A percentile compares a stretch with the other conserved stretches of the same genome.
Conservation (phyloP, 495 filamentous ascomycete genomes). For the Penicillium bovifimosum region DNA sequence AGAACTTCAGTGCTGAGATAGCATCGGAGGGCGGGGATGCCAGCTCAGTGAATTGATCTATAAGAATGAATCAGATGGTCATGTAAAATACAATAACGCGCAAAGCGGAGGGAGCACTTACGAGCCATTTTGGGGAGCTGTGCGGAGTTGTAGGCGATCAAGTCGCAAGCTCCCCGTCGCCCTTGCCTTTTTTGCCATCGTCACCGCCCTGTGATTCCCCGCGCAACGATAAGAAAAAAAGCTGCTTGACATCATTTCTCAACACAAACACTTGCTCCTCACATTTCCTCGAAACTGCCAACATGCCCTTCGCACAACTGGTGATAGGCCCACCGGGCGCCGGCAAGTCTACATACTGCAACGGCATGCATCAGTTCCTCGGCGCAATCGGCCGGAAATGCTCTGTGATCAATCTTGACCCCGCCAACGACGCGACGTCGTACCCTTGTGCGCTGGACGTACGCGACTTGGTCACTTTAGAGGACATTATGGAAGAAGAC, state of each 20-base stretch:
- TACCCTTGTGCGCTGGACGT: conserved; percentile 83
- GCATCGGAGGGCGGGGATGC: conserved; percentile 73
- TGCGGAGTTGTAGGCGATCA: conserved; percentile 18
- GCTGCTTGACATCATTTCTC: background rate
- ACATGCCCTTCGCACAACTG: conserved; percentile 66
- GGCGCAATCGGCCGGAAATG: conserved; percentile 89
- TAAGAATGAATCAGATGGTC: conserved; percentile 9
- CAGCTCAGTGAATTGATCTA: conserved; percentile 41
- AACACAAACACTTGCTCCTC: background rate
- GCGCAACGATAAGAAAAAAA: conserved; percentile 25
- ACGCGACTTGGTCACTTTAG: conserved; percentile 77
- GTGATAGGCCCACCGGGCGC: conserved; percentile 89
- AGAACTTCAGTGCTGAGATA: conserved; percentile 81
- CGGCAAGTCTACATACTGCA: conserved; percentile 95
- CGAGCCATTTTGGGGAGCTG: conserved; percentile 32
- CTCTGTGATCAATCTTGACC: conserved; percentile 93
- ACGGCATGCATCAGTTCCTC: conserved; percentile 98
- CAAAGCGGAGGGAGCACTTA: conserved; percentile 15
- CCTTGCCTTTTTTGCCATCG: conserved; percentile 32
- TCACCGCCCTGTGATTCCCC: conserved; percentile 31
- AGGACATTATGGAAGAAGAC: conserved; percentile 94
- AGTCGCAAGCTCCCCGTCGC: conserved; percentile 24
- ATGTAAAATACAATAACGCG: background rate
- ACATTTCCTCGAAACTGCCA: background rate
- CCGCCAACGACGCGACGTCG: conserved; percentile 73